phyloP scores from a whole-genome alignment of 495 filamentous ascomycete genomes.

The Lasiosphaeria hispida region DNA sequence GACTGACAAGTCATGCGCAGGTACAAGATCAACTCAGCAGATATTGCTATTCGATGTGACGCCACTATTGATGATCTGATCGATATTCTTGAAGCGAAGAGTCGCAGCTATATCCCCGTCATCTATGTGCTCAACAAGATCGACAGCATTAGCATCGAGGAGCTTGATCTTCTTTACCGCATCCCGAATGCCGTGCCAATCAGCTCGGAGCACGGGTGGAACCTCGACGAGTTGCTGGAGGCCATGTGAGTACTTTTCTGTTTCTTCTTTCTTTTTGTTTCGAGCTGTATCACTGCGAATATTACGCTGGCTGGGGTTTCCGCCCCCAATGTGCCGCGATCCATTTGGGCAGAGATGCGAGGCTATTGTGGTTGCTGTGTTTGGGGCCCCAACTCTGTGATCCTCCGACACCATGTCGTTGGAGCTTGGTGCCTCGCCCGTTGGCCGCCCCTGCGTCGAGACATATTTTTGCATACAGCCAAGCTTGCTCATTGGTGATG shows the following conservation, averaged over 20 bases:
- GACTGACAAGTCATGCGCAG: conserved; percentile 14
- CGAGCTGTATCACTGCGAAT: background rate
- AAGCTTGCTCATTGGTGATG: conserved; percentile 1
- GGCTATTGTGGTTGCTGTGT: no score
- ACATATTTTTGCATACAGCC: background rate
- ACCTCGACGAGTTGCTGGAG: conserved; percentile 93
- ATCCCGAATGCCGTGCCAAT: conserved; percentile 97
- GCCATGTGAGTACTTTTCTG: conserved; percentile 61
- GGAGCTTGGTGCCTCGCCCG: no score
- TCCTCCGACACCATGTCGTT: background rate
- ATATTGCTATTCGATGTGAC: conserved; percentile 97
- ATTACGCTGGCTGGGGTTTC: no score
- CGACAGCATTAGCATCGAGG: conserved; percentile 95
- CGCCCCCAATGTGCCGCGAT: no score
- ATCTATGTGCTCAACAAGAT: conserved; percentile 99
- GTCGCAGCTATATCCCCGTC: conserved; percentile 92
- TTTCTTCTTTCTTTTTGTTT: conserved; percentile 16
- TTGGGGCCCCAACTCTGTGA: no score
- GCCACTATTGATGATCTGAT: conserved; percentile 83
- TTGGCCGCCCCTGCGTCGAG: no score
- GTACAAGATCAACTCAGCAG: conserved; percentile 93
- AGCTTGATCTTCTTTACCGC: conserved; percentile 90
- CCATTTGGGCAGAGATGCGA: no score
- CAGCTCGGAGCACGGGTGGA: conserved; percentile 98
- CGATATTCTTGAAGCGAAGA: conserved; percentile 93